Base-by-base conservation (phyloP, 2,329 filamentous ascomycete species). In the Fusarium sp. region DNA sequence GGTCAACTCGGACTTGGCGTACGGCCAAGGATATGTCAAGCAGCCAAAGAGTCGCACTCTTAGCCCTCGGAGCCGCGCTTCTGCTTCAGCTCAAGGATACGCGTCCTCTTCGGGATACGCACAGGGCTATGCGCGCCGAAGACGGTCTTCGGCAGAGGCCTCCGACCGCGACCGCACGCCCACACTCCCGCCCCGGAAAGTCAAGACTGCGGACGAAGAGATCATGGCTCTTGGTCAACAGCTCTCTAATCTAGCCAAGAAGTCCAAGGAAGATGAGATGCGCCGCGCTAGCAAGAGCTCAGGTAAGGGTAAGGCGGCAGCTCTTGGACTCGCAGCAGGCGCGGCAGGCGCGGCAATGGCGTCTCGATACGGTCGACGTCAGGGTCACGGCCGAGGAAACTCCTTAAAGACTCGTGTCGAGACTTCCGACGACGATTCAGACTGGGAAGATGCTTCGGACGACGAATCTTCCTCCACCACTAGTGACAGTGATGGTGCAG, bases 1-100 rank as follows among this genome's bases (percentile, higher is more conserved):
- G 1, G 85, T 93, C 64, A 91, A 93, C 80, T 90, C 88, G 23
- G 92, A 94, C 78, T 83, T 94, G 70, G 92, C 92, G 11, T 94
- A 93, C 79, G 92, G 92, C 11, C 87, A 84, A 64, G 91, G 90
- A 18, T 92, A 88, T 72, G 84, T 89, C 56, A 86, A 86, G 70
- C 82, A 83, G 39, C 68, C 76, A 10, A 82, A 80, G 71, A 78
- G 77, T 62, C 79, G 78, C 43, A 80, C 75, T 52, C 74, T 78
- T 25, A 79, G 79, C 63, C 77, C 78, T 32, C 73, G 74, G 62
- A 77, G 74, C 27, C 76, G 77, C 56, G 68, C 41, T 37, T 71
- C 71, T n/a, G 71, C 68, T 16, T 71, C 71, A 16, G 71, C 68
- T 11, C 70, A 68, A 50, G 70, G 69, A n/a, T 61, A 73, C 20